These are phyloP conservation scores for Sarcodon aspratus DNA, from an alignment of 768 basidiomycete species.

Conservation along the genomic window DNA sequence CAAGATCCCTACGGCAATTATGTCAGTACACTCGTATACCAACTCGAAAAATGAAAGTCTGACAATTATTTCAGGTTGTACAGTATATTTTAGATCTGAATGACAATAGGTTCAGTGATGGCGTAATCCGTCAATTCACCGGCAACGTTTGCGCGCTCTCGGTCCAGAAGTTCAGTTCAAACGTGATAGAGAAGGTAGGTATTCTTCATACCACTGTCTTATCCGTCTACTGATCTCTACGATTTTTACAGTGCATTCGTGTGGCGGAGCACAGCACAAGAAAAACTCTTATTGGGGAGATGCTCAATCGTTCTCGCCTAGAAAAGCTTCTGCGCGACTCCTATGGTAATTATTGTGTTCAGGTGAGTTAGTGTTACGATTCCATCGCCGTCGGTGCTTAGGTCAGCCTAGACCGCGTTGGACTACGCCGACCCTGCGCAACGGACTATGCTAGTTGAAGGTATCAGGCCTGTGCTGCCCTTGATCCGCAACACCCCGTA, in stretches of 20 bases:
- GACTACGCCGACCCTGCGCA: constrained; percentile 97
- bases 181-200: constrained; percentile 90
- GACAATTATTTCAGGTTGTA: constrained; percentile 48
- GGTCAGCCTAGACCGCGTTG: constrained; percentile 66
- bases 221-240: background rate
- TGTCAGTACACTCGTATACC: constrained; percentile 28
- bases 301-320: constrained; percentile 86
- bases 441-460: constrained; percentile 86
- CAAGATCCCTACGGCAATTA: constrained; percentile 97
- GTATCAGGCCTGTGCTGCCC: constrained; percentile 96
- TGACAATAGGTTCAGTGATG: constrained; percentile 97
- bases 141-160: constrained; percentile 97
- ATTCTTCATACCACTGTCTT: background rate
- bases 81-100: constrained; percentile 99
- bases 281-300: constrained; percentile 89
- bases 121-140: constrained; percentile 91
- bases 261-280: constrained; percentile 94
- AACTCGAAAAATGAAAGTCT: background rate
- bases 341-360: constrained; percentile 93
- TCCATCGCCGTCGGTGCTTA: constrained; percentile 8
- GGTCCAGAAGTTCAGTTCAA: constrained; percentile 98
- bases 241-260: constrained; percentile 48
- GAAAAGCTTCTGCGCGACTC: constrained; percentile 96
- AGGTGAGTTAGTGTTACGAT: constrained; percentile 32
- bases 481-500: constrained; percentile 99